These are phyloP conservation scores for Flueggea neowawraea DNA, from an alignment of 441 rosid species.

Conservation along the genomic window DNA sequence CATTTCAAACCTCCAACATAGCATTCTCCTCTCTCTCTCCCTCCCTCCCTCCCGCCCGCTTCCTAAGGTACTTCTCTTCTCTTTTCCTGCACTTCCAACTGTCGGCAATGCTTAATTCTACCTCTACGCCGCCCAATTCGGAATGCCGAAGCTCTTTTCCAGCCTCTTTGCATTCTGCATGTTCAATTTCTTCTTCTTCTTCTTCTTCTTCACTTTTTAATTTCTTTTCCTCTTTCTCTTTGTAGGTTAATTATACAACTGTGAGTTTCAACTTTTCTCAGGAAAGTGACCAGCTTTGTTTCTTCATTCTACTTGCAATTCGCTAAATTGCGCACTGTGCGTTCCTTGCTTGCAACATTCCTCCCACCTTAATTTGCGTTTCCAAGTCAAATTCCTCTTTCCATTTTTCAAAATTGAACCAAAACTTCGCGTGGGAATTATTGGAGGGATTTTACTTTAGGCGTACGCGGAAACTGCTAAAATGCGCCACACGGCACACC, in stretches of 20 bases:
- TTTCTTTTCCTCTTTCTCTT: no score
- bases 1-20: neutral
- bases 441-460: neutral
- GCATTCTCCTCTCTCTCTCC: no score
- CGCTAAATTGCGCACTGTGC: no score
- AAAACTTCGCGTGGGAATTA: neutral
- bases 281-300: no score
- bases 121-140: neutral
- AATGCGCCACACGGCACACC: neutral
- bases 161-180: no score
- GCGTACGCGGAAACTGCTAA: neutral
- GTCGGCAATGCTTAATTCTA: neutral
- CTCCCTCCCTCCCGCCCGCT: neutral
- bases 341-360: no score
- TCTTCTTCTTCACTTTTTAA: no score
- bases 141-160: no score
- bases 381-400: neutral
- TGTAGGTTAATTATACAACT: no score
- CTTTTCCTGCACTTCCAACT: neutral
- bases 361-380: neutral
- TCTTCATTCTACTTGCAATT: no score
- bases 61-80: conserved; percentile 27
- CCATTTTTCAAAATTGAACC: neutral
- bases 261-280: no score
- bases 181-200: no score